Evolutionary conservation across 805 yeast genomes (phyloP).

Genomic region (Starmerella floris): DNA sequence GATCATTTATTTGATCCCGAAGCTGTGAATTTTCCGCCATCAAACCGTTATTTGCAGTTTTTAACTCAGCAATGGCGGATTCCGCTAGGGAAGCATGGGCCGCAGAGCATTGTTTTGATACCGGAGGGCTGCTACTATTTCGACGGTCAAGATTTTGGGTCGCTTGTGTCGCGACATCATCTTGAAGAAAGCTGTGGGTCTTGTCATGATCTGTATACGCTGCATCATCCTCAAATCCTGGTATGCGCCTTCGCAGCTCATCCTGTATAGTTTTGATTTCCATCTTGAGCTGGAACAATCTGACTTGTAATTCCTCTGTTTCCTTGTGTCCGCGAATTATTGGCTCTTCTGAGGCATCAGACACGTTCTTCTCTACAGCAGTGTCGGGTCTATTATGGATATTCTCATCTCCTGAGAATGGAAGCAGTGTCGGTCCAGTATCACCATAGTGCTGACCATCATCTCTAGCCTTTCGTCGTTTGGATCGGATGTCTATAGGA

Average conservation of each 20-base stretch:
- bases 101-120: background rate
- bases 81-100: background rate
- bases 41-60: background rate
- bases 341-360: background rate
- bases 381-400: background rate
- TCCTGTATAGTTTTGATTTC: constrained; percentile 2
- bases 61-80: too few species aligned
- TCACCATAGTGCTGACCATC: too few species aligned
- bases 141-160: background rate
- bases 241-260: background rate
- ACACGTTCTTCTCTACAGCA: background rate
- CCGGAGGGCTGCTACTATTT: background rate
- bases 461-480: background rate
- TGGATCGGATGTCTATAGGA: background rate
- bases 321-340: background rate
- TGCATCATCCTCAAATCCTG: background rate
- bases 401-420: background rate
- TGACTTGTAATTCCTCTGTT: background rate
- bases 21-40: background rate
- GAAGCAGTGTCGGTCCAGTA: background rate
- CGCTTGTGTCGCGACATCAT: background rate
- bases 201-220: background rate
- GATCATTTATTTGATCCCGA: background rate
- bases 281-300: background rate
- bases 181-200: background rate